phyloP scores from a whole-genome alignment of 768 basidiomycete genomes.

The Asterophora parasitica region DNA sequence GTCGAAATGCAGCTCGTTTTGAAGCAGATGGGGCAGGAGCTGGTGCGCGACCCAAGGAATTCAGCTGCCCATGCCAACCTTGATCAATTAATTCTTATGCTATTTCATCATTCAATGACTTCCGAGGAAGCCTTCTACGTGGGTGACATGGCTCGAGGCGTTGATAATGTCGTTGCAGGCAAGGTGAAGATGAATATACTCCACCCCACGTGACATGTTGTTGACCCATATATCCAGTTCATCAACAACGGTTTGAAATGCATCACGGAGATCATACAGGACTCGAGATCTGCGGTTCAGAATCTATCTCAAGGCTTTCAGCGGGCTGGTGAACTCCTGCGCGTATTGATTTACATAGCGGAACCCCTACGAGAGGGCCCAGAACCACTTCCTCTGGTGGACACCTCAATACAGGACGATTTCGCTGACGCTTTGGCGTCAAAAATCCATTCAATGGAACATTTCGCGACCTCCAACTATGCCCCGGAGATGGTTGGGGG shows the following conservation, averaged over 20 bases:
- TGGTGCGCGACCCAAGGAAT: slow-evolving; percentile 52
- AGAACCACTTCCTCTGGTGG: slow-evolving; percentile 43
- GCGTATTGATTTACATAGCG: slow-evolving; percentile 63
- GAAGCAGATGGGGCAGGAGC: slow-evolving; percentile 65
- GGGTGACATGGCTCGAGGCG: slow-evolving; percentile 74
- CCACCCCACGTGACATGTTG: neutral
- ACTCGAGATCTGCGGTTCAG: slow-evolving; percentile 25
- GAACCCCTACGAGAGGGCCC: slow-evolving; percentile 53
- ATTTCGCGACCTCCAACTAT: slow-evolving; percentile 24
- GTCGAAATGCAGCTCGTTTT: slow-evolving; percentile 75
- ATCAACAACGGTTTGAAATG: slow-evolving; percentile 69
- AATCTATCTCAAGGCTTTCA: slow-evolving; percentile 35
- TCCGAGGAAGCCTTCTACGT: slow-evolving; percentile 80
- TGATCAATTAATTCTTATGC: slow-evolving; percentile 58
- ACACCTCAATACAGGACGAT: slow-evolving; percentile 50
- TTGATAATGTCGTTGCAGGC: slow-evolving; percentile 57
- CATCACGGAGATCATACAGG: slow-evolving; percentile 50
- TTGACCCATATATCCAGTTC: slow-evolving; percentile 40
- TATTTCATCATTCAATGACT: slow-evolving; percentile 71
- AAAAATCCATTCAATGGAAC: slow-evolving; percentile 39
- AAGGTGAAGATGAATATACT: slow-evolving; percentile 42
- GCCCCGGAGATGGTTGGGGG: slow-evolving; percentile 13
- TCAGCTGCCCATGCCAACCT: slow-evolving; percentile 56
- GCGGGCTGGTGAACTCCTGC: slow-evolving; percentile 62
- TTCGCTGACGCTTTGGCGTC: slow-evolving; percentile 47